Conservation (phyloP, 2,329 filamentous ascomycete species). For the Trichoderma pleuroti region DNA sequence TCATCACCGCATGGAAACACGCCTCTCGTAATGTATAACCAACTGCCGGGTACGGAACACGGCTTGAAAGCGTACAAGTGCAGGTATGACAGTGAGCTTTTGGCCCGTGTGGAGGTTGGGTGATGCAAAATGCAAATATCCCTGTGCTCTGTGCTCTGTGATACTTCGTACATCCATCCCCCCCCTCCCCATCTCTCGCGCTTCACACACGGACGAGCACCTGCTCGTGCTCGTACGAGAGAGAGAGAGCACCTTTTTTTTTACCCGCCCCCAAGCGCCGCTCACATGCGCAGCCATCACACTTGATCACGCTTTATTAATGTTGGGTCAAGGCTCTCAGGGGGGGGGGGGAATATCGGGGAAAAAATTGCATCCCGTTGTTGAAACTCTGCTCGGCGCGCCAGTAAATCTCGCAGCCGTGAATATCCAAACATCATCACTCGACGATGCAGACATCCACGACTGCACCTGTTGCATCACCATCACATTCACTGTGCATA, state of each 20-base stretch:
- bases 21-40: background rate
- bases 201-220: background rate
- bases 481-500: background rate
- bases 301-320: background rate
- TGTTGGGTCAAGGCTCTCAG: background rate
- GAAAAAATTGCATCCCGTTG: background rate
- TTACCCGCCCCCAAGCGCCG: slow-evolving; percentile 7
- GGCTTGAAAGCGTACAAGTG: background rate
- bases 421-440: background rate
- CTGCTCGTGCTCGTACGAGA: background rate
- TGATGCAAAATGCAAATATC: background rate
- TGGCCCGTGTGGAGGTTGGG: background rate
- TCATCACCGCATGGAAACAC: background rate
- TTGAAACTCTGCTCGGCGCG: background rate
- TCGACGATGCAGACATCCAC: background rate
- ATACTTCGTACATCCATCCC: no score
- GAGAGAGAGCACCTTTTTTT: background rate
- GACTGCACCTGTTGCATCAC: background rate
- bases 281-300: background rate
- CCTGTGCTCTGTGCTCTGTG: background rate
- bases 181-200: background rate
- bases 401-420: background rate
- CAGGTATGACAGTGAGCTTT: background rate
- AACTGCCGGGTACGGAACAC: background rate
- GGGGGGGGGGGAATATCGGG: no score